Conservation (phyloP, 78 protist genomes). For the Planoprotostelium fungivorum region DNA sequence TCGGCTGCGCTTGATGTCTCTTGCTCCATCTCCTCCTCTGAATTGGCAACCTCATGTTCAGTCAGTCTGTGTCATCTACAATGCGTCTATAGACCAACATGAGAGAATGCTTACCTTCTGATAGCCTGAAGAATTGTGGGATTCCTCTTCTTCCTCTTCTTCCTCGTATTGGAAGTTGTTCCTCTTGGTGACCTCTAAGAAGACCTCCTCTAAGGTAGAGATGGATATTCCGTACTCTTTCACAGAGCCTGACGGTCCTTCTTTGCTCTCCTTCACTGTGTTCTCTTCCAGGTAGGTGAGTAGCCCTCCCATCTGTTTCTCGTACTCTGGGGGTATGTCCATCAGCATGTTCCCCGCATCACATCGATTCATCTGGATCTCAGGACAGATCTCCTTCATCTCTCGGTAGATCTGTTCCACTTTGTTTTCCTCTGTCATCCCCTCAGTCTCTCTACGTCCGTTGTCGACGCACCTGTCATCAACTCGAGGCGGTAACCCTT, state of each 20-base stretch:
- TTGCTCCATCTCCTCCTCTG: not conserved
- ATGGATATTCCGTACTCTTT: not conserved
- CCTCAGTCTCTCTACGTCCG: too few relatives aligned
- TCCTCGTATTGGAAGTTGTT: not conserved
- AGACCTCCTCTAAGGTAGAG: not conserved
- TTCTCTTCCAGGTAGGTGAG: not conserved
- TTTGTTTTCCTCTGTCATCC: not conserved
- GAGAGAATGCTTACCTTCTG: too few relatives aligned
- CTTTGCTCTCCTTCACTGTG: too few relatives aligned
- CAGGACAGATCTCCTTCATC: not conserved
- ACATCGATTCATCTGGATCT: not conserved
- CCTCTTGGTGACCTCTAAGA: not conserved
- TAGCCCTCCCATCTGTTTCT: not conserved
- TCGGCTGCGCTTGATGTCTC: not conserved
- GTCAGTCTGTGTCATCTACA: not conserved
- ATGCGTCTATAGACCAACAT: too few relatives aligned
- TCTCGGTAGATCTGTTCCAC: not conserved
- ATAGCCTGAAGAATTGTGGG: not conserved
- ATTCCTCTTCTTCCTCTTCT: not conserved
- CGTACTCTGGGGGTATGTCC: not conserved
- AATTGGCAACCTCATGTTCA: not conserved
- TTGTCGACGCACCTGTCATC: not conserved
- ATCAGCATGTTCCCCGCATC: not conserved
- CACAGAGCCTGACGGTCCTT: not conserved
- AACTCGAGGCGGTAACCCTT: slow-evolving; percentile 71